Percentiles rank a stretch among this genome's conserved stretches.
Evolutionary conservation across 1,139 yeast species (phyloP).

Genomic region (Blastobotrys indianensis): DNA sequence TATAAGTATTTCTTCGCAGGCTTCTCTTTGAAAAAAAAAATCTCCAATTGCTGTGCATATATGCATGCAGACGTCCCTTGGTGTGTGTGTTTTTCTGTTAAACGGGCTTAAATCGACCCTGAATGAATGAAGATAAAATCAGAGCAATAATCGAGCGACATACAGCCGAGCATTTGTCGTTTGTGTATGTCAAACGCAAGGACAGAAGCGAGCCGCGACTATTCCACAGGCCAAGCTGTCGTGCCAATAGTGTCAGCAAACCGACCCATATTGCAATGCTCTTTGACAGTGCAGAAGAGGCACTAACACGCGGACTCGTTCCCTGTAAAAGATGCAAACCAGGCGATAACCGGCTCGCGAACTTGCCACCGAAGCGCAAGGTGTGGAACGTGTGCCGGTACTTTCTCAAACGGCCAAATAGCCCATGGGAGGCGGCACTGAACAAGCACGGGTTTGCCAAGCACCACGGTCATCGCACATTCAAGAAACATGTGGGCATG

Average conservation of each 20-base stretch:
- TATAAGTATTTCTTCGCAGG: too few relatives aligned
- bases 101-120: background rate
- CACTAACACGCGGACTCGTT: slow-evolving; percentile 8
- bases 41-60: too few relatives aligned
- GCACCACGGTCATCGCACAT: slow-evolving; percentile 19
- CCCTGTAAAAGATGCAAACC: slow-evolving; percentile 21
- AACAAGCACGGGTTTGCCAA: slow-evolving; percentile 11
- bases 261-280: background rate
- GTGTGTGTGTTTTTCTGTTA: too few relatives aligned
- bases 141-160: background rate
- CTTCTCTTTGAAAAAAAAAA: too few relatives aligned
- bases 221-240: slow-evolving; percentile 20
- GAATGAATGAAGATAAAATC: background rate
- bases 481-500: slow-evolving; percentile 10
- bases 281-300: slow-evolving; percentile 10
- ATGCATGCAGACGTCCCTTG: too few relatives aligned
- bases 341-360: background rate
- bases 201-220: background rate
- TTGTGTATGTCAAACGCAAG: slow-evolving; percentile 2
- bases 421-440: slow-evolving; percentile 6
- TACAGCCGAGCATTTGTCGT: background rate
- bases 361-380: slow-evolving; percentile 7
- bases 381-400: slow-evolving; percentile 5
- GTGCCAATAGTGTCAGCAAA: slow-evolving; percentile 11
- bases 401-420: slow-evolving; percentile 2